Base-by-base conservation (phyloP, 2,329 filamentous ascomycete species). In the Penicillium psychrosexuale region DNA sequence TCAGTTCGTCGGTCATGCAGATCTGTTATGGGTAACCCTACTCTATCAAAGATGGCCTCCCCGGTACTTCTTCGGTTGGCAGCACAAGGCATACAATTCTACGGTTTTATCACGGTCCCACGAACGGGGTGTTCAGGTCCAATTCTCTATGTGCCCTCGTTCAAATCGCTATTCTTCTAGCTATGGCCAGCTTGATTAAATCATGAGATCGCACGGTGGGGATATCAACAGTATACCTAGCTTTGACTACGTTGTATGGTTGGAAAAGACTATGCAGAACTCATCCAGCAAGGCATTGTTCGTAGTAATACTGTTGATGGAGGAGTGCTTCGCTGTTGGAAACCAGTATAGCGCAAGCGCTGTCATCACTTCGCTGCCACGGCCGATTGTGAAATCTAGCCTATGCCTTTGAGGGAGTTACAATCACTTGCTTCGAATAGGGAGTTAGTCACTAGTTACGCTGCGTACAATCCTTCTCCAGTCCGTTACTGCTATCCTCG, bases 171-270 rank as follows among this genome's bases (percentile, higher is more conserved):
- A 57, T 13, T 19, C 50, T 67, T 17, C 60, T 63, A 46, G 53
- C 27, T 47, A 56, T 27, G 45, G 9, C 19, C 31, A 31, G 19
- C 46, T 69, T 15, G 64, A 67, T 39, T 53, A 60, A 17, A 59
- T 61, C 37, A 64, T 67, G 58, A 57, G 56, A 49, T 55, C 56
- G 4, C 56, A 50, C 38, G 66, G 69, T 48, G 44, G 44, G 3
- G 47, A 62, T 19, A 17, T 67, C 44, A 66, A 66, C 45, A 50
- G 47, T 11, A 67, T 68, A 43, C 64, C 62, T 8, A 58, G 58
- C 15, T 42, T 69, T 15, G 64, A 55, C 5, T 69, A 66, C 39
- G 59, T 62, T 9, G 62, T 67, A 8, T 69, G 64, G 67, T 3
- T 66, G 1, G 5, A 66, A 39, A 39, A 15, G 4, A 61, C 66